Conservation (phyloP, 805 yeast genomes). For the Candida verbasci region DNA sequence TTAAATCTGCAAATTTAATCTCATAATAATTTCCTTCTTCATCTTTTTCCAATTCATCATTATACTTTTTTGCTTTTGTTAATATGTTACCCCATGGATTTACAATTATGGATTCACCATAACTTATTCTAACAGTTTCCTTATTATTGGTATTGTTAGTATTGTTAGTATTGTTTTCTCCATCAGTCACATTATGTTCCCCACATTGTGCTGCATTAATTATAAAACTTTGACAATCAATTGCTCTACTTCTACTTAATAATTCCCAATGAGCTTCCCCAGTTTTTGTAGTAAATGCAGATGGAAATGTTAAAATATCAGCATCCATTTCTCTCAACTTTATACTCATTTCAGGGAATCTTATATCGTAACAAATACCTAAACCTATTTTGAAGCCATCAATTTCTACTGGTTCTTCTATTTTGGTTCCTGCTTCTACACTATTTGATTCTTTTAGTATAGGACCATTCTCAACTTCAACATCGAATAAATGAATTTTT, state of each 20-base stretch:
- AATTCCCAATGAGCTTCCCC: constrained; percentile 89
- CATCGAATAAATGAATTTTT: constrained; percentile 87
- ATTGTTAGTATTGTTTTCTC: constrained; percentile 18
- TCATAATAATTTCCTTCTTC: constrained; percentile 36
- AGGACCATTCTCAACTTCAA: constrained; percentile 78
- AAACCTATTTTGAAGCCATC: constrained; percentile 49
- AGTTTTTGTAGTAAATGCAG: constrained; percentile 89
- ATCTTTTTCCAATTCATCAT: constrained; percentile 21
- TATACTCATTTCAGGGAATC: constrained; percentile 80
- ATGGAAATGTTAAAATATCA: constrained; percentile 73
- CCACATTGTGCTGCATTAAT: constrained; percentile 90
- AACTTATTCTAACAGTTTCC: constrained; percentile 52
- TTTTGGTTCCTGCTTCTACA: constrained; percentile 69
- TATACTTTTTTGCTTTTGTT: constrained; percentile 40
- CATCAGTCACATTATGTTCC: constrained; percentile 51
- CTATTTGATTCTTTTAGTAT: constrained; percentile 70
- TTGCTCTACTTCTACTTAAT: constrained; percentile 78
- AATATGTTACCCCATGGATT: constrained; percentile 88
- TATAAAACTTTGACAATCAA: constrained; percentile 84
- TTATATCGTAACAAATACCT: constrained; percentile 79
- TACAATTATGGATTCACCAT: constrained; percentile 82
- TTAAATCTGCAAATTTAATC: constrained; percentile 62
- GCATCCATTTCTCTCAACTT: constrained; percentile 68
- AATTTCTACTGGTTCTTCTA: constrained; percentile 46
- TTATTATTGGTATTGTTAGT: too few species aligned